Conservation (phyloP, 2,329 filamentous ascomycete species). For the Ploettnerulaceae sp. region DNA sequence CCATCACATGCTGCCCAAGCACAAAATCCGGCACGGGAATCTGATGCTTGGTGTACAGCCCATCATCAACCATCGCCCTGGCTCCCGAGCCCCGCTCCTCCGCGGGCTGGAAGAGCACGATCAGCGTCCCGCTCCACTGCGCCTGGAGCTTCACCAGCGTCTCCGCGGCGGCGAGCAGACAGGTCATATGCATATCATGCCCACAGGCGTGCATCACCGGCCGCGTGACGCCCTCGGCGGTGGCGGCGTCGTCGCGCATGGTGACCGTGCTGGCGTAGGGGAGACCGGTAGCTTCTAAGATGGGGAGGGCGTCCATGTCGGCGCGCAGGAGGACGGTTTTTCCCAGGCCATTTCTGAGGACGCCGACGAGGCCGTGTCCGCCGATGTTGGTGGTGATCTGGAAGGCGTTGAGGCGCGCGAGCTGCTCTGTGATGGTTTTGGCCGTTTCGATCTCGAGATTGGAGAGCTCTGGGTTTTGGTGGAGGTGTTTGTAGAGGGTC, state of each 20-base stretch:
- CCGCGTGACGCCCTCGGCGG: conserved; percentile 43
- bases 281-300: conserved; percentile 51
- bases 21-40: conserved; percentile 52
- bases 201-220: conserved; percentile 66
- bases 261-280: conserved; percentile 48
- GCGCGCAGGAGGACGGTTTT: conserved; percentile 53
- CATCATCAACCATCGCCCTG: conserved; percentile 56
- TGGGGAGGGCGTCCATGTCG: conserved; percentile 58
- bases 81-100: conserved; percentile 62
- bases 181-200: conserved; percentile 60
- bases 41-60: conserved; percentile 47
- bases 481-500: conserved; percentile 53
- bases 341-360: conserved; percentile 51
- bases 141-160: conserved; percentile 42
- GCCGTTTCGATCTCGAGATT: conserved; percentile 50
- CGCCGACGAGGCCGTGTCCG: conserved; percentile 52
- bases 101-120: conserved; percentile 62
- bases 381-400: conserved; percentile 48
- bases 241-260: too few relatives aligned
- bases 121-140: conserved; percentile 56
- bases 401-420: conserved; percentile 35
- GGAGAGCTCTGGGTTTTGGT: conserved; percentile 55
- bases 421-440: conserved; percentile 39
- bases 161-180: conserved; percentile 50
- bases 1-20: conserved; percentile 50